Base-by-base conservation (phyloP, 768 basidiomycete genomes). In the Thelephora ganbajun region DNA sequence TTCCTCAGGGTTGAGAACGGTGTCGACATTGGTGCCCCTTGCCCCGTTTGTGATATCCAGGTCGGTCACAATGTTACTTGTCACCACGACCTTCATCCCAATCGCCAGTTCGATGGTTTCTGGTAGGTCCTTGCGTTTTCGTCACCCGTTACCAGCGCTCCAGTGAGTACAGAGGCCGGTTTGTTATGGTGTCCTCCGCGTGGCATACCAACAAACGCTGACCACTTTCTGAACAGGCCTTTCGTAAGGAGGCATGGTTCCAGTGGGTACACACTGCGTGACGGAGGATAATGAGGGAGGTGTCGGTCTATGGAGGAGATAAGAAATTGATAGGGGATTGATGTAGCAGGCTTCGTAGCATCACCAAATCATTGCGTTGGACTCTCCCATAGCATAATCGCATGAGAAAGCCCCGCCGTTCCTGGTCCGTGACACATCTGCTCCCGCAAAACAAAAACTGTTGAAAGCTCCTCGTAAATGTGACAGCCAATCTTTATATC, bases 21-120 rank as follows among this genome's bases (percentile, higher is more conserved):
- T 67, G 33, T 59, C 60, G 0, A 57, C 50, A 1, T 68, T 61
- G 9, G 53, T 50, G 0, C 67, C 66, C 1, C 60, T 18, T 0
- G 64, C 54, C 0, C 71, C 65, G 43, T 71, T 71, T 0, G 69
- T 61, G 0, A 72, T 43, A 30, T 70, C 69, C 0, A 65, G 52
- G 26, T 70, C 65, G 0, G 65, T 69, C n/a, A 66, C 60, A 0
- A 72, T 48, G 33, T 70, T 70, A 2, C 35, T 44, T 1, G 62
- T 66, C 0, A 70, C 63, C 63, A 71, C 63, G 0, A 66, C 65
- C 43, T 63, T 59, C 64, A 69, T 68, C 0, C 68, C 65, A 3
- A 66, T 30, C 0, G 60, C 53, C 0, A 63, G 2, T 37, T 59
- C 51, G 0, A 66, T 45, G 0, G n/a, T 16, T 1, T 59, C 54